A percentile compares a stretch with the other conserved stretches of the same genome.
phyloP scores from a whole-genome alignment of 139 green algal genomes.

The Micromonas commoda region DNA sequence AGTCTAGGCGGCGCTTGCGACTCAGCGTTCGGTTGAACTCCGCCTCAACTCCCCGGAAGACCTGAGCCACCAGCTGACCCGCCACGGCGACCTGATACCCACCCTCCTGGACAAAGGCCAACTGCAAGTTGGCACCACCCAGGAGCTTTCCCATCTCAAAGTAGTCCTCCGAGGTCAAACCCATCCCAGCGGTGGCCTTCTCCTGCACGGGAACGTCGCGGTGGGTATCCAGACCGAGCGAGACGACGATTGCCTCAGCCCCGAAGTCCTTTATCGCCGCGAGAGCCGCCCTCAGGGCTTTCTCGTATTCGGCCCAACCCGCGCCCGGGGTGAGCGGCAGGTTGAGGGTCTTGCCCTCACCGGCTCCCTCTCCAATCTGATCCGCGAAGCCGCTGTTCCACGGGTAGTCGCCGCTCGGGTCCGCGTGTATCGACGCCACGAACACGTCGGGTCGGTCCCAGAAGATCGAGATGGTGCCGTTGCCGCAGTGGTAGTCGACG shows the following conservation, averaged over 20 bases:
- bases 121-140: neutral
- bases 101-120: neutral
- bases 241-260: neutral
- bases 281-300: neutral
- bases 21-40: no score
- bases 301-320: neutral
- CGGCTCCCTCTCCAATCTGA: neutral
- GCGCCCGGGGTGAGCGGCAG: neutral
- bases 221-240: neutral
- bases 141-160: neutral
- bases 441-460: neutral
- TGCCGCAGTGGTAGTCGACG: neutral
- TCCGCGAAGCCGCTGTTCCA: neutral
- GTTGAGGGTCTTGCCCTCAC: neutral
- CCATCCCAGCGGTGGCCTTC: neutral
- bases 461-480: neutral
- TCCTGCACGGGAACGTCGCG: neutral
- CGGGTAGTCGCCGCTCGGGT: neutral
- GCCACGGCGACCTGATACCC: neutral
- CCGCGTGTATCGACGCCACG: neutral
- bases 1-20: no score
- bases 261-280: neutral
- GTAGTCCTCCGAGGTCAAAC: neutral
- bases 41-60: neutral
- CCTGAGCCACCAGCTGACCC: neutral